phyloP scores from a whole-genome alignment of 768 basidiomycete genomes.

The Naganishia antarctica region DNA sequence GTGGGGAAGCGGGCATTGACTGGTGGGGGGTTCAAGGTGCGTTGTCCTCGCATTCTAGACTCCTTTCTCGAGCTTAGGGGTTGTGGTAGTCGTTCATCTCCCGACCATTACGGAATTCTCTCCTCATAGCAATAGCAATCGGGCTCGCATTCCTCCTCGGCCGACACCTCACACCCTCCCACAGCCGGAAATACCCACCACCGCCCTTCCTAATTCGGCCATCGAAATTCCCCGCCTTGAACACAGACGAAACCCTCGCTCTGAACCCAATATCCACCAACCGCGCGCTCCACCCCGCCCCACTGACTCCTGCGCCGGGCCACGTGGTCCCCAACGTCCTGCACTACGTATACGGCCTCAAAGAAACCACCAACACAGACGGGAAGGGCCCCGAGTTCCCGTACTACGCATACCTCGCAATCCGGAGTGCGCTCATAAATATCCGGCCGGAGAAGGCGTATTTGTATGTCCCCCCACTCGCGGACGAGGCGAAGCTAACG shows the following conservation, averaged over 20 bases:
- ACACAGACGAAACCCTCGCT: conserved; percentile 5
- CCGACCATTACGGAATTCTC: not conserved
- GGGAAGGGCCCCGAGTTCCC: conserved; percentile 43
- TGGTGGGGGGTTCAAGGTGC: conserved; percentile 4
- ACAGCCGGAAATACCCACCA: conserved; percentile 13
- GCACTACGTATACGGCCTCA: conserved; percentile 50
- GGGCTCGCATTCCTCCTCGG: conserved; percentile 20
- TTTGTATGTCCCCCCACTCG: conserved; percentile 45
- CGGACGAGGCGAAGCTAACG: too few species aligned
- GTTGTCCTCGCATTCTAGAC: too few species aligned
- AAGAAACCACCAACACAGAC: conserved; percentile 27
- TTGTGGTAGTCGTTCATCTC: not conserved
- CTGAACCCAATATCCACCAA: conserved; percentile 22
- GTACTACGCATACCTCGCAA: conserved; percentile 50
- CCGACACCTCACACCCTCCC: conserved; percentile 4
- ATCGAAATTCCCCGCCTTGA: conserved; percentile 33
- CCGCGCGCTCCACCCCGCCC: conserved; percentile 35
- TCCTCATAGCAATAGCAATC: not conserved
- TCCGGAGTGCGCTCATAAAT: conserved; percentile 47
- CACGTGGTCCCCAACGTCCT: conserved; percentile 46
- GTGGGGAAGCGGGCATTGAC: not conserved
- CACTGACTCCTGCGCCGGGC: conserved; percentile 27
- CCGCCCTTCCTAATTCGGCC: conserved; percentile 34
- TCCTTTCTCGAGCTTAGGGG: not conserved
- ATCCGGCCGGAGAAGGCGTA: conserved; percentile 46